Percentiles rank a stretch among this genome's conserved stretches.
phyloP scores from a whole-genome alignment of 169 alveolate species.

The Eimeria falciformis region DNA sequence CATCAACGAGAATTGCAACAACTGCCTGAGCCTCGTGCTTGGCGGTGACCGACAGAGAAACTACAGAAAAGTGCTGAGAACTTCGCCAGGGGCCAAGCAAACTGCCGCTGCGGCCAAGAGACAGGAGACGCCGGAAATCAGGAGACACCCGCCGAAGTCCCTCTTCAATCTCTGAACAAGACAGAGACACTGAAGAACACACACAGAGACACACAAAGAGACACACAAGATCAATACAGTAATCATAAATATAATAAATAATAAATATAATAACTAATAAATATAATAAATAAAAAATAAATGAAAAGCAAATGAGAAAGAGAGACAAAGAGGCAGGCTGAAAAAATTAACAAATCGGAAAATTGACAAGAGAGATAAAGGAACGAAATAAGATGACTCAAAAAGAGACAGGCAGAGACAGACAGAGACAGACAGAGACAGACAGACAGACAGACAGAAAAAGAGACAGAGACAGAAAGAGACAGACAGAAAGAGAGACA shows the following conservation, averaged over 20 bases:
- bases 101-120: slow-evolving; percentile 24
- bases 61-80: not conserved
- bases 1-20: not conserved
- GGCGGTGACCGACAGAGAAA: slow-evolving; percentile 6
- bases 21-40: not conserved
- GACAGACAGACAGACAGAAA: too few species aligned
- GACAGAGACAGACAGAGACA: too few species aligned
- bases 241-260: too few species aligned
- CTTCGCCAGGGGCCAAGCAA: not conserved
- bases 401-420: too few species aligned
- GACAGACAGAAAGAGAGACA: too few species aligned
- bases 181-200: not conserved
- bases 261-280: too few species aligned
- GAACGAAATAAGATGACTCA: not conserved
- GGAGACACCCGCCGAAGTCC: not conserved
- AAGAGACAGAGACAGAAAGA: too few species aligned
- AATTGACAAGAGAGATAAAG: slow-evolving; percentile 1
- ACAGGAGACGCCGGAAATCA: not conserved
- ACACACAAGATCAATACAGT: not conserved
- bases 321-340: too few species aligned
- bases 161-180: not conserved
- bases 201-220: not conserved
- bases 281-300: too few species aligned
- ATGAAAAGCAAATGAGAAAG: not conserved
- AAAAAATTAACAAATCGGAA: too few species aligned